Evolutionary conservation across 257 asterid genomes (phyloP).

Genomic region (Solanum ossicruentum): DNA sequence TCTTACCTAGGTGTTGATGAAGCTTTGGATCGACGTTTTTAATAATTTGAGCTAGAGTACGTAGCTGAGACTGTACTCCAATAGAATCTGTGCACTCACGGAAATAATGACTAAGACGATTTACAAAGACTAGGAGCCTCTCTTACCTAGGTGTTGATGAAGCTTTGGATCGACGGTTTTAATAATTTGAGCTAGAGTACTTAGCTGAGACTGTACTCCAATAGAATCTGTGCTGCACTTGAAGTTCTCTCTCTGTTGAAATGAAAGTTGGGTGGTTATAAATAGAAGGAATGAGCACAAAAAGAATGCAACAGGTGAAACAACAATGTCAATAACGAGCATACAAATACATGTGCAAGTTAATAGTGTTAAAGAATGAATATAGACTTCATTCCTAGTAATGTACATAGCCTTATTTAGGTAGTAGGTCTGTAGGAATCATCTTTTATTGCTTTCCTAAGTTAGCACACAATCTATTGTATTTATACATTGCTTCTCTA

Average conservation of each 20-base stretch:
- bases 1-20: slow-evolving; percentile 87
- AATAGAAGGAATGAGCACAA: not conserved
- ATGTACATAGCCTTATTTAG: no score
- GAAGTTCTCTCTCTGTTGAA: slow-evolving; percentile 74
- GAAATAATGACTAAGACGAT: no score
- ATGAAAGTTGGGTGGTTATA: slow-evolving; percentile 3
- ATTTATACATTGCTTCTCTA: no score
- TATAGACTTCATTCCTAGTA: no score
- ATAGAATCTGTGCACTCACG: slow-evolving; percentile 55
- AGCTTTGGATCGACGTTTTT: slow-evolving; percentile 87
- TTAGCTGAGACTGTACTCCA: slow-evolving; percentile 92
- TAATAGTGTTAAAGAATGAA: no score
- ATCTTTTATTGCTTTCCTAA: no score
- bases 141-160: slow-evolving; percentile 87
- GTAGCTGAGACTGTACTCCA: slow-evolving; percentile 92
- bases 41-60: slow-evolving; percentile 68
- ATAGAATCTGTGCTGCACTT: slow-evolving; percentile 63
- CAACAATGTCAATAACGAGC: not conserved
- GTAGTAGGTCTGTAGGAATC: no score
- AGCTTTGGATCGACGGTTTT: slow-evolving; percentile 88
- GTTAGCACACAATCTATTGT: no score
- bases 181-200: slow-evolving; percentile 68
- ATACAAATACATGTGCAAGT: not conserved
- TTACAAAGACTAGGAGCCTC: slow-evolving; percentile 5
- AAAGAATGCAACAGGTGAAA: not conserved